Evolutionary conservation across 768 basidiomycete genomes (phyloP), one percentile per base, ranked within the genome.

Genomic region (Epithele typhae): DNA sequence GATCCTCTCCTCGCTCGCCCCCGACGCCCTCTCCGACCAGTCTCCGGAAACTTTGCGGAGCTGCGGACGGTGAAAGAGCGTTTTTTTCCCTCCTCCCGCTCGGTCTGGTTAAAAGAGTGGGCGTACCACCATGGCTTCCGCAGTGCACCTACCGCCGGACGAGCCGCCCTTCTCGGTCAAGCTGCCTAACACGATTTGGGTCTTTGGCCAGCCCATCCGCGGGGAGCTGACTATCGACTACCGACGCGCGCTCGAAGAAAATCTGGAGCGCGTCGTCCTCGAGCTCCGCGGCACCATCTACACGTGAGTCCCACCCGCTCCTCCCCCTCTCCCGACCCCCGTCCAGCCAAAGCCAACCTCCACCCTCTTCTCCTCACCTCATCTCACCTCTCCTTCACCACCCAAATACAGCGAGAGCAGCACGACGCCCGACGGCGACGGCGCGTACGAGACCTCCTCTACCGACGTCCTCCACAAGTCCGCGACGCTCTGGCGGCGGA

Each of bases 191-290:
- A 38, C 37, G 1, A 32, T 58, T 21, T 50, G 46, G 25, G 55
- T 57, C 38, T 44, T 50, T 10, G 58, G 58, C 2, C 43, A 46
- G 35, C 19, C 25, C 4, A 35, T 59, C 12, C 24, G 43, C 18
- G 58, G 58, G 18, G 53, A 52, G 35, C 43, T 56, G 30, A 42
- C 49, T 33, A 45, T 60, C 23, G 43, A 60, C 40, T 55, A 55
- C 44, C 38, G 48, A 25, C 30, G 37, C 15, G 19, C 52, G 30
- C 35, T 46, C 12, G 45, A 49, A 2, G 50, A 52, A 25, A 37
- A 55, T 17, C 34, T 60, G 23, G 56, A 58, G 32, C 45, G 56
- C 34, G 48, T 60, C n/a, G 46, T 49, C 36, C 38, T 60, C 22
- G 56, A 56, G 27, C 40, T 60, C 5, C 49, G 49, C 18, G 59